phyloP scores from a whole-genome alignment of 495 filamentous ascomycete genomes.

The Aspergillus diversus region DNA sequence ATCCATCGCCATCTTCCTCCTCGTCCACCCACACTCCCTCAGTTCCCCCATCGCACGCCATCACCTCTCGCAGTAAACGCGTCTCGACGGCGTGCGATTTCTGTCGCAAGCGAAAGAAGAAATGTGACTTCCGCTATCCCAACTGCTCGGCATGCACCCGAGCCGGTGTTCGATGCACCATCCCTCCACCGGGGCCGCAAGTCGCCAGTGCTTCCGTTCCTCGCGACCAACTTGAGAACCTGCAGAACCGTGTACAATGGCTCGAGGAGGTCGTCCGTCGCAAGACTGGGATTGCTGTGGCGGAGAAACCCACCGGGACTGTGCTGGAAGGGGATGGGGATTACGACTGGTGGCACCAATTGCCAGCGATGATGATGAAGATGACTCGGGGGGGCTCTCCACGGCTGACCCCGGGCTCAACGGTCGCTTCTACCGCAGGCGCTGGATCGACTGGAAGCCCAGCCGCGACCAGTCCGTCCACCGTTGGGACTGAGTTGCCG shows the following conservation, averaged over 20 bases:
- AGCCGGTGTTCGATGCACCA: constrained; percentile 55
- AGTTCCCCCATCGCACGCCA: constrained; percentile 6
- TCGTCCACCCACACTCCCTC: constrained; percentile 1
- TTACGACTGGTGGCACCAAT: constrained; percentile 48
- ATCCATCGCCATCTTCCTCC: constrained; percentile 13
- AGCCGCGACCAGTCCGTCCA: constrained; percentile 26
- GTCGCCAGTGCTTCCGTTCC: constrained; percentile 48
- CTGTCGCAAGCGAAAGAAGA: constrained; percentile 58
- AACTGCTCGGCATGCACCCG: constrained; percentile 56
- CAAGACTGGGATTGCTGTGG: constrained; percentile 44
- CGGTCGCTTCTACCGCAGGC: constrained; percentile 24
- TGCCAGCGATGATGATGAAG: constrained; percentile 48
- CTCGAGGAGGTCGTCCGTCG: constrained; percentile 48
- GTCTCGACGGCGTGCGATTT: constrained; percentile 57
- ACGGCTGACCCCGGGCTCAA: constrained; percentile 19
- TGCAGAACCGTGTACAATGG: constrained; percentile 57
- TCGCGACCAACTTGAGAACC: constrained; percentile 53
- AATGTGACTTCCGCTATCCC: constrained; percentile 58
- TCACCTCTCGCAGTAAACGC: constrained; percentile 37
- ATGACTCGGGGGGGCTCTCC: constrained; percentile 33
- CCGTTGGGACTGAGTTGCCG: constrained; percentile 41
- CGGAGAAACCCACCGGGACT: constrained; percentile 39
- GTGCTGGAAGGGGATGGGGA: constrained; percentile 43
- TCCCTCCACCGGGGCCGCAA: constrained; percentile 47
- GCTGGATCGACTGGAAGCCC: constrained; percentile 32